These are phyloP conservation scores for Datura wrightii DNA, from an alignment of 257 asterid genomes.

Conservation along the genomic window DNA sequence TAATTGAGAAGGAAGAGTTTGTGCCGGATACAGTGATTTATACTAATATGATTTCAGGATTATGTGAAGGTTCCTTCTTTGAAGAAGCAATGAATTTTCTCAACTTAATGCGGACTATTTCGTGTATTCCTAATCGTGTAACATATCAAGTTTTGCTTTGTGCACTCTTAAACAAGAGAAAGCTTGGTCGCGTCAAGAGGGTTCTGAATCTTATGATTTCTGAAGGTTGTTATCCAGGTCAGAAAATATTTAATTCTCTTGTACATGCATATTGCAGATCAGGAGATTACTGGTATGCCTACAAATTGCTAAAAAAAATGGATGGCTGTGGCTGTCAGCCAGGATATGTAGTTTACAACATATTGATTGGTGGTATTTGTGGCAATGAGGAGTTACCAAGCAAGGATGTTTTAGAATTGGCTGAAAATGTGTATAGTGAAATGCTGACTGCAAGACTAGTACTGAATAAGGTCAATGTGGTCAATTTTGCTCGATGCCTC, in stretches of 20 bases:
- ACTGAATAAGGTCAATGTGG: conserved; percentile 75
- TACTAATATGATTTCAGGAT: conserved; percentile 84
- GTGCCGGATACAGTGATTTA: conserved; percentile 76
- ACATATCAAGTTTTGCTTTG: conserved; percentile 80
- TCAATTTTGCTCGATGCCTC: conserved; percentile 77
- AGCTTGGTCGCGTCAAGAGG: conserved; percentile 87
- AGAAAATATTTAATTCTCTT: conserved; percentile 80
- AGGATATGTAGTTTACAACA: conserved; percentile 85
- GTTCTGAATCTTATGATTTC: conserved; percentile 86
- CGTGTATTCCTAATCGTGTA: conserved; percentile 81
- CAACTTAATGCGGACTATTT: conserved; percentile 70
- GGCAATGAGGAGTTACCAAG: conserved; percentile 70
- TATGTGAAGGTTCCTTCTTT: conserved; percentile 89
- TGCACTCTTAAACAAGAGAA: conserved; percentile 80
- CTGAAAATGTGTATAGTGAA: conserved; percentile 78
- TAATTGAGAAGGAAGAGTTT: conserved; percentile 84
- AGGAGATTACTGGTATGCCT: conserved; percentile 76
- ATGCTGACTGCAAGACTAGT: conserved; percentile 69
- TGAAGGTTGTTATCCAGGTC: conserved; percentile 94
- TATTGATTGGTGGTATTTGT: conserved; percentile 86
- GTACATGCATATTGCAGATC: conserved; percentile 81
- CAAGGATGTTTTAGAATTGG: conserved; percentile 63
- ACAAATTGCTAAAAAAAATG: conserved; percentile 87
- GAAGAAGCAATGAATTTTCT: conserved; percentile 95
- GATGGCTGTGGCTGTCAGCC: conserved; percentile 73